These are phyloP conservation scores for Leptographium radiaticola DNA, from an alignment of 2,329 filamentous ascomycete genomes.

Conservation along the genomic window DNA sequence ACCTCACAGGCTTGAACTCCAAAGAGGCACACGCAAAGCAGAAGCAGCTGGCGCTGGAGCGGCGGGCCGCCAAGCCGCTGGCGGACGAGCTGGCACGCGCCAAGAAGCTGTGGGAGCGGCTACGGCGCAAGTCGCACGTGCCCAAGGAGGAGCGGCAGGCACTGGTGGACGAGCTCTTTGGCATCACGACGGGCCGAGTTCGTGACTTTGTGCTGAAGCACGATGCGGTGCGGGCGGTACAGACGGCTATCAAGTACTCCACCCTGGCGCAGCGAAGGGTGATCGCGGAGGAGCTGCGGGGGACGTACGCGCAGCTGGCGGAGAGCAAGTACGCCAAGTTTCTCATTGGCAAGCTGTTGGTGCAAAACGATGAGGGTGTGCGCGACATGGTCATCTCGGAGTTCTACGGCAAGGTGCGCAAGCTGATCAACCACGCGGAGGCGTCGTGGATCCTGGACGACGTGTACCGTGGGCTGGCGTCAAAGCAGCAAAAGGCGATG, in stretches of 20 bases:
- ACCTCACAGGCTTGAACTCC: constrained; percentile 41
- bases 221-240: constrained; percentile 89
- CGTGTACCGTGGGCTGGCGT: constrained; percentile 81
- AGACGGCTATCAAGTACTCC: constrained; percentile 94
- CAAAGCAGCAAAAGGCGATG: constrained; percentile 69
- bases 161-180: constrained; percentile 79
- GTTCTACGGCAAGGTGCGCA: constrained; percentile 87
- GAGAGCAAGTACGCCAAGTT: constrained; percentile 98
- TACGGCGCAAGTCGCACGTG: constrained; percentile 88
- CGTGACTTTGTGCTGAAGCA: constrained; percentile 98
- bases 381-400: constrained; percentile 82
- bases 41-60: constrained; percentile 74
- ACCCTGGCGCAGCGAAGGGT: constrained; percentile 70
- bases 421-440: constrained; percentile 90
- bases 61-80: constrained; percentile 85
- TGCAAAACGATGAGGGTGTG: constrained; percentile 80
- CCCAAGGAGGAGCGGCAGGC: constrained; percentile 77
- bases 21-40: constrained; percentile 89
- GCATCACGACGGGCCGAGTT: constrained; percentile 79
- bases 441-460: constrained; percentile 97
- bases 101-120: constrained; percentile 93
- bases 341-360: constrained; percentile 84
- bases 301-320: constrained; percentile 70
- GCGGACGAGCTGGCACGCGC: constrained; percentile 77
- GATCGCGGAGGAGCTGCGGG: constrained; percentile 78